A percentile compares a stretch with the other conserved stretches of the same genome.
phyloP scores from a whole-genome alignment of 495 filamentous ascomycete genomes.

The Cudoniella acicularis region DNA sequence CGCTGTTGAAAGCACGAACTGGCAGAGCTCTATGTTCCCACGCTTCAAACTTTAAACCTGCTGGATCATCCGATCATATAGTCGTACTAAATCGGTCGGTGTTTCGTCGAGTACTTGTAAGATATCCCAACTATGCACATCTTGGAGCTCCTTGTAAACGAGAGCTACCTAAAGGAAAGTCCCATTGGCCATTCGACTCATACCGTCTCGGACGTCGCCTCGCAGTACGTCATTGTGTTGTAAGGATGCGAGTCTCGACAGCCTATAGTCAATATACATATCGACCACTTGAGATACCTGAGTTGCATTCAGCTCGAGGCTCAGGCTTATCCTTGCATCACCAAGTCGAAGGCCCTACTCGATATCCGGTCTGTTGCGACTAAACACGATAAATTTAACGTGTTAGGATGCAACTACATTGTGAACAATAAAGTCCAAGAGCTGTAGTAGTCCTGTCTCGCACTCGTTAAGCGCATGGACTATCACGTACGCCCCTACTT shows the following conservation, averaged over 20 bases:
- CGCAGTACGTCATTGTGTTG: constrained; percentile 1
- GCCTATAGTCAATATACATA: constrained; percentile 7
- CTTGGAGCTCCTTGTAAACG: constrained; percentile 25
- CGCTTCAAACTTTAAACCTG: constrained; percentile 25
- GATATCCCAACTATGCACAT: constrained; percentile 8
- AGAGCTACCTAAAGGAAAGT: constrained; percentile 27
- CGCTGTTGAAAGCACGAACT: constrained; percentile 17
- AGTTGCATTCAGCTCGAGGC: constrained; percentile 27
- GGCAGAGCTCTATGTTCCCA: constrained; percentile 25
- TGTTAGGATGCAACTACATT: neutral
- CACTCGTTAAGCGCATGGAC: constrained; percentile 52
- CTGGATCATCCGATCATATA: constrained; percentile 32
- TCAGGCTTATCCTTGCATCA: constrained; percentile 14
- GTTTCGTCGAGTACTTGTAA: constrained; percentile 30
- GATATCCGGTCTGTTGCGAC: constrained; percentile 17
- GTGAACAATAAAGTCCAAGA: constrained; percentile 16
- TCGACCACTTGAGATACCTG: constrained; percentile 14
- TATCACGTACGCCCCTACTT: constrained; percentile 28
- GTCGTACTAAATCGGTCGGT: too few relatives aligned
- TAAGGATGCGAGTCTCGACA: neutral
- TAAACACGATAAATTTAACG: constrained; percentile 21
- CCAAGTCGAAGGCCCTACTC: neutral
- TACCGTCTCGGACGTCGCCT: neutral
- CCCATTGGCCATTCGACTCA: constrained; percentile 10
- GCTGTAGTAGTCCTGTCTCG: constrained; percentile 7